Conservation (phyloP, 2,329 filamentous ascomycete genomes). For the Coccinonectria pachysandricola region DNA sequence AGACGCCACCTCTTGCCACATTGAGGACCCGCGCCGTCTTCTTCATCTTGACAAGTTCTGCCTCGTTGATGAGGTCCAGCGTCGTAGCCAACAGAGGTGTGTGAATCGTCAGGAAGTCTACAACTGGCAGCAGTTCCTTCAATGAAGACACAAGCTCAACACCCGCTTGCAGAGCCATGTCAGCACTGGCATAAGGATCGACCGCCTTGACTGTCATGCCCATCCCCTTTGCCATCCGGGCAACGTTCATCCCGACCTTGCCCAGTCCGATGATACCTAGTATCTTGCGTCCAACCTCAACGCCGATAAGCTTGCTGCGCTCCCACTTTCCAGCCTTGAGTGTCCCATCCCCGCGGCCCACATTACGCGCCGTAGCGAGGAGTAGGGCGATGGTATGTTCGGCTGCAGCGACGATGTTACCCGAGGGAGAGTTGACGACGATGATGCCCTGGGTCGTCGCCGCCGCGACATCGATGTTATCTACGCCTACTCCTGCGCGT, state of each 20-base stretch:
- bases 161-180: constrained; percentile 58
- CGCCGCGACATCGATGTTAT: constrained; percentile 68
- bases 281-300: constrained; percentile 69
- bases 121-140: constrained; percentile 48
- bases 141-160: constrained; percentile 52
- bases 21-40: constrained; percentile 64
- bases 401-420: constrained; percentile 72
- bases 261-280: constrained; percentile 69
- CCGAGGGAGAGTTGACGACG: constrained; percentile 69
- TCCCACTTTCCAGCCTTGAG: constrained; percentile 69
- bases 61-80: constrained; percentile 58
- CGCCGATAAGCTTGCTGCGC: constrained; percentile 60
- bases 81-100: constrained; percentile 72
- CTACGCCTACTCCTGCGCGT: constrained; percentile 70
- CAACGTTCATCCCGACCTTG: constrained; percentile 76
- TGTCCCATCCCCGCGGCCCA: constrained; percentile 58
- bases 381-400: constrained; percentile 69
- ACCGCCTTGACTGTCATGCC: constrained; percentile 67
- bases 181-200: constrained; percentile 67
- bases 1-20: constrained; percentile 69
- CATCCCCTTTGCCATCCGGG: constrained; percentile 65
- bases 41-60: constrained; percentile 63
- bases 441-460: constrained; percentile 66
- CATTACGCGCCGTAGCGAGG: constrained; percentile 63
- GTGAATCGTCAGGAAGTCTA: constrained; percentile 73